Conservation (phyloP, 345 rosid genomes). For the Boechera stricta region DNA sequence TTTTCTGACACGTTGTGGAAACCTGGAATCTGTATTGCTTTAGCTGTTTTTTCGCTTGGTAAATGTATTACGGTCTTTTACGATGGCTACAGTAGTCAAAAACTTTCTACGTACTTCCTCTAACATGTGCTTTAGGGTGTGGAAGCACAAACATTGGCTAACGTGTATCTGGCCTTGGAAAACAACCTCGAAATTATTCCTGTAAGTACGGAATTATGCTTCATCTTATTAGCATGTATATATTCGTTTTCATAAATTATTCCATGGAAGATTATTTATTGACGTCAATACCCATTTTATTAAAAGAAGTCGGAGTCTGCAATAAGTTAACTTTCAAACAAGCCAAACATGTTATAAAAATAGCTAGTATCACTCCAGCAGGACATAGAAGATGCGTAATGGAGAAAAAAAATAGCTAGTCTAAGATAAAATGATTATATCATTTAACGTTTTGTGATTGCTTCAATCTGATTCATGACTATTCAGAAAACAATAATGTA, state of each 20-base stretch:
- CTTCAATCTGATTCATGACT: conserved; percentile 22
- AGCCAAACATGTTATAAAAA: neutral
- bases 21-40: conserved; percentile 9
- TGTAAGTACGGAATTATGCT: conserved; percentile 57
- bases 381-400: conserved; percentile 12
- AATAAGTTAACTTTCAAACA: conserved; percentile 14
- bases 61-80: conserved; percentile 15
- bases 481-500: conserved; percentile 14
- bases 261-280: conserved; percentile 12
- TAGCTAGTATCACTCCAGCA: conserved; percentile 18
- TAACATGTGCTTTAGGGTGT: conserved; percentile 65
- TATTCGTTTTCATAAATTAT: neutral
- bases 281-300: neutral
- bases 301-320: neutral
- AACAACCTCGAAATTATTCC: conserved; percentile 96
- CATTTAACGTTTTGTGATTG: neutral
- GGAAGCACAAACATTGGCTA: conserved; percentile 98
- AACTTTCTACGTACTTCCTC: conserved; percentile 27
- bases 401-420: conserved; percentile 10
- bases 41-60: conserved; percentile 25
- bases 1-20: conserved; percentile 7
- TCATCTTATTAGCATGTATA: conserved; percentile 7
- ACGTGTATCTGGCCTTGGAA: conserved; percentile 93
- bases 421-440: conserved; percentile 7
- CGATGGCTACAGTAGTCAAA: neutral